phyloP scores from a whole-genome alignment of 1,284 basidiomycete species.

The Boletus holoroseus region DNA sequence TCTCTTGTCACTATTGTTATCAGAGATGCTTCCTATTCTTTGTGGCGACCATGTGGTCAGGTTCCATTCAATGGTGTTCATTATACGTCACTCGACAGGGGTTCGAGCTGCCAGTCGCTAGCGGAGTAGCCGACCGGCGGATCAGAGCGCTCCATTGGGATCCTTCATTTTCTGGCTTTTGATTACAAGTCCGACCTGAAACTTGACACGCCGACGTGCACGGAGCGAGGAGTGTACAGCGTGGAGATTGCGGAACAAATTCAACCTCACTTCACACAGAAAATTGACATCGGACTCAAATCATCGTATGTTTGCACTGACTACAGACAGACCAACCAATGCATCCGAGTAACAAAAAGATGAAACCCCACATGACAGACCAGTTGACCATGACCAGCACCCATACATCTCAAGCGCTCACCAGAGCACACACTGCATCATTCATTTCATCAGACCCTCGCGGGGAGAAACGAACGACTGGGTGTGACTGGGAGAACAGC shows the following conservation, averaged over 20 bases:
- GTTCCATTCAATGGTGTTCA: too few relatives aligned
- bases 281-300: conserved; percentile 10
- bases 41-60: neutral
- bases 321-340: conserved; percentile 14
- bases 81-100: too few relatives aligned
- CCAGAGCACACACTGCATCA: conserved; percentile 23
- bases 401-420: conserved; percentile 28
- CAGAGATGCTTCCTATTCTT: neutral
- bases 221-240: too few relatives aligned
- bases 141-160: too few relatives aligned
- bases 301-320: conserved; percentile 12
- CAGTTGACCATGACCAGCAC: conserved; percentile 4
- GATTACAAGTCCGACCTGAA: too few relatives aligned
- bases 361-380: conserved; percentile 3
- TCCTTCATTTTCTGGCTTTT: too few relatives aligned
- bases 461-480: conserved; percentile 30
- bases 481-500: conserved; percentile 29
- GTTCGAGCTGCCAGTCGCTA: too few relatives aligned
- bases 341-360: neutral
- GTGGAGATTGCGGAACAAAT: too few relatives aligned
- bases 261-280: too few relatives aligned
- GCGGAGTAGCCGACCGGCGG: too few relatives aligned
- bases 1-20: neutral
- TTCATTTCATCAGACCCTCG: conserved; percentile 33
- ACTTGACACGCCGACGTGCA: too few relatives aligned